phyloP scores from a whole-genome alignment of 148 eudicot genomes.

The Rhododendron ferrugineum region DNA sequence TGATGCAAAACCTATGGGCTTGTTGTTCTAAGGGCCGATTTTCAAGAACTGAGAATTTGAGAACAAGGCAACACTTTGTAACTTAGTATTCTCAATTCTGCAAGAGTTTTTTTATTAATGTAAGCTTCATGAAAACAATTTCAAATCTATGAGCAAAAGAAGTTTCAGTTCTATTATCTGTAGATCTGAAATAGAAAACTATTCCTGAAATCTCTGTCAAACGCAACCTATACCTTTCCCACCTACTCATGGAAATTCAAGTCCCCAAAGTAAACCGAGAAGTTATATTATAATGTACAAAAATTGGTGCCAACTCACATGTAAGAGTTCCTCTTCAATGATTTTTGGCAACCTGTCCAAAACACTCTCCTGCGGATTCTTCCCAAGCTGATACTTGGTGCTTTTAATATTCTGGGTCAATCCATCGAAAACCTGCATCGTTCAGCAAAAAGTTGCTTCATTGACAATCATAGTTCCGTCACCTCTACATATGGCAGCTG shows the following conservation, averaged over 20 bases:
- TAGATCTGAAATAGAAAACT: background rate
- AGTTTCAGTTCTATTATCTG: background rate
- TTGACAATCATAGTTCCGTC: background rate
- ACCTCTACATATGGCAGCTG: background rate
- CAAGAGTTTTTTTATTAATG: background rate
- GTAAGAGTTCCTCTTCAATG: constrained; percentile 65
- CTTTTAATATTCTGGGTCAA: constrained; percentile 79
- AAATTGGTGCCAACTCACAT: constrained; percentile 41
- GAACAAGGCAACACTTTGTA: background rate
- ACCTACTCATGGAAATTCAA: background rate
- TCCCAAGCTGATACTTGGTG: constrained; percentile 67
- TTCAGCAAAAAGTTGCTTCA: constrained; percentile 13
- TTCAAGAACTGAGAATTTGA: background rate
- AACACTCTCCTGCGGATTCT: constrained; percentile 70
- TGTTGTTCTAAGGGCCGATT: background rate
- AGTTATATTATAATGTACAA: background rate
- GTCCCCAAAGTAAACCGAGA: background rate
- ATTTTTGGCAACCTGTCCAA: constrained; percentile 68
- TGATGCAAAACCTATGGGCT: too few species aligned
- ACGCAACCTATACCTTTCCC: background rate
- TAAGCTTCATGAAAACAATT: background rate
- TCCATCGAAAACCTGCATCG: constrained; percentile 54
- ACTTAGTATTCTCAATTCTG: background rate
- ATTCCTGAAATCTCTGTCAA: background rate
- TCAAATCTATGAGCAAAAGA: background rate